Conservation (phyloP, 2,329 filamentous ascomycete species). For the Neurospora sp. region DNA sequence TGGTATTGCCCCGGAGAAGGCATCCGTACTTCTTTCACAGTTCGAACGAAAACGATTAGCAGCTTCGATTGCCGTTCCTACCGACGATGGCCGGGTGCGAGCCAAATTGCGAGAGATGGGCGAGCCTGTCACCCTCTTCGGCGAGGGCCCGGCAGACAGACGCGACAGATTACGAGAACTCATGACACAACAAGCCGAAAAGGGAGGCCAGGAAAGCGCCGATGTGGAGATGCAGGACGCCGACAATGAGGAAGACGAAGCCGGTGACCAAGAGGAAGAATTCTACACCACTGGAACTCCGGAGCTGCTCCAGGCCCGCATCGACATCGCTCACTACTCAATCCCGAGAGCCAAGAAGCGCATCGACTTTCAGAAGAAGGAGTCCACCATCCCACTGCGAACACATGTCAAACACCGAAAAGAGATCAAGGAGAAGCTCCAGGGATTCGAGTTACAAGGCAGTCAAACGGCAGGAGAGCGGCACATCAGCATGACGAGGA, state of each 20-base stretch:
- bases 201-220: slow-evolving; percentile 41
- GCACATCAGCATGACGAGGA: slow-evolving; percentile 83
- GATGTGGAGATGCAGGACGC: slow-evolving; percentile 55
- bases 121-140: slow-evolving; percentile 92
- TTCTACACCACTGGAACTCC: slow-evolving; percentile 83
- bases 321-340: slow-evolving; percentile 73
- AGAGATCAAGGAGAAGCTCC: slow-evolving; percentile 71
- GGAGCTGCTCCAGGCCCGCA: slow-evolving; percentile 65
- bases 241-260: slow-evolving; percentile 45
- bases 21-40: slow-evolving; percentile 75
- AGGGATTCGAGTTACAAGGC: slow-evolving; percentile 81
- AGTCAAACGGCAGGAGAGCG: slow-evolving; percentile 88
- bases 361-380: slow-evolving; percentile 66
- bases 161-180: slow-evolving; percentile 79
- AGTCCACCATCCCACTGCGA: slow-evolving; percentile 73
- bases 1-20: slow-evolving; percentile 68
- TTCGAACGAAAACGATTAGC: slow-evolving; percentile 87
- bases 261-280: slow-evolving; percentile 73
- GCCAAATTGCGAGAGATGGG: slow-evolving; percentile 72
- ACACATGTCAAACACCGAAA: slow-evolving; percentile 92
- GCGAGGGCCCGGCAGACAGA: slow-evolving; percentile 76
- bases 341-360: slow-evolving; percentile 72
- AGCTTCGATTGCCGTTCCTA: slow-evolving; percentile 83
- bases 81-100: slow-evolving; percentile 82
- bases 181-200: slow-evolving; percentile 62